Evolutionary conservation across 202 grass and related monocot species (phyloP).

Genomic region (Panicum hallii): DNA sequence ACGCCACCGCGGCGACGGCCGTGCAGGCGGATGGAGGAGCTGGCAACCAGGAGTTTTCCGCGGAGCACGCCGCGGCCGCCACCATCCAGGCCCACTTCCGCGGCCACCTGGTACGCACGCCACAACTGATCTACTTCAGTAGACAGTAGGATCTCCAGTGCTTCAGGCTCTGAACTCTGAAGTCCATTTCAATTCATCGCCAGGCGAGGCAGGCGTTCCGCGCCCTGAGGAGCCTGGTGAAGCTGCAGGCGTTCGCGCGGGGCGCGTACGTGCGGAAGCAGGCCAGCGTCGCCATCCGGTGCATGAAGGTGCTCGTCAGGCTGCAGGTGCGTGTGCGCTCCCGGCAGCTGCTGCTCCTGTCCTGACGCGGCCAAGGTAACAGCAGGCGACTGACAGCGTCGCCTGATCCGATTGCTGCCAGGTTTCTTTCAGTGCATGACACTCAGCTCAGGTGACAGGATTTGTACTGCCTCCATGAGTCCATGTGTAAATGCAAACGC

Average conservation of each 20-base stretch:
- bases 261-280: conserved; percentile 38
- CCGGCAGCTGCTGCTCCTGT: conserved; percentile 15
- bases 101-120: conserved; percentile 60
- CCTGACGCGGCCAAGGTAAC: background rate
- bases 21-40: conserved; percentile 10
- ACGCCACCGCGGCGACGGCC: background rate
- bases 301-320: conserved; percentile 49
- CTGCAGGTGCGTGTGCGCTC: conserved; percentile 44
- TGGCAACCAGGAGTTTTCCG: conserved; percentile 22
- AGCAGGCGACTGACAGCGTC: background rate
- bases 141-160: background rate
- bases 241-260: conserved; percentile 48
- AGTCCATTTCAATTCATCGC: background rate
- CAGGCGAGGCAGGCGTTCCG: conserved; percentile 45
- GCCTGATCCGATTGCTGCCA: background rate
- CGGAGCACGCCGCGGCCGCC: conserved; percentile 56
- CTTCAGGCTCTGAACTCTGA: background rate
- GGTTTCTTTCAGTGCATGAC: background rate
- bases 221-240: conserved; percentile 51
- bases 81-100: conserved; percentile 77
- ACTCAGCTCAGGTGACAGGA: background rate
- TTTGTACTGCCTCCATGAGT: background rate
- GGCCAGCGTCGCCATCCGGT: conserved; percentile 34
- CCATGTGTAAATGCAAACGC: background rate
- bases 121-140: background rate